A percentile compares a stretch with the other conserved stretches of the same genome.
Evolutionary conservation across 2,329 filamentous ascomycete genomes (phyloP).

Genomic region (Amauroascus niger): DNA sequence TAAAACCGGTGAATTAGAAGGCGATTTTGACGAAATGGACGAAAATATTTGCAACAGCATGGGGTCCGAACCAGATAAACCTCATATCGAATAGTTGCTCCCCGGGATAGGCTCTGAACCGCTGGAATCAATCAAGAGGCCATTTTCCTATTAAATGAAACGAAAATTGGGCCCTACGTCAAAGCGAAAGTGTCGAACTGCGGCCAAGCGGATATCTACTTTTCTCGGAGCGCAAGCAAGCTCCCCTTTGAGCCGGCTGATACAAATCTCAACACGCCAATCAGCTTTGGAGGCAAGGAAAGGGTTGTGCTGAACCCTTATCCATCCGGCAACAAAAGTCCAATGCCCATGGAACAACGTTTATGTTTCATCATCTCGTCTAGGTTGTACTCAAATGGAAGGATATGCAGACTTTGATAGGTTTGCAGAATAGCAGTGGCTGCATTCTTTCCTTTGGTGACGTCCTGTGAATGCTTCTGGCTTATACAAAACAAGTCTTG

Average conservation of each 20-base stretch:
- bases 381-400: background rate
- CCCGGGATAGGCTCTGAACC: conserved; percentile 1
- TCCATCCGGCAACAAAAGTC: background rate
- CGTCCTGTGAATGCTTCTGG: background rate
- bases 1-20: conserved; percentile 4
- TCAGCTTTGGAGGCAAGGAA: background rate
- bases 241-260: background rate
- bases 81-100: conserved; percentile 7
- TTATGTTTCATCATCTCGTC: conserved; percentile 7
- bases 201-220: background rate
- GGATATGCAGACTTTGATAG: background rate
- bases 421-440: background rate
- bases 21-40: background rate
- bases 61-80: background rate
- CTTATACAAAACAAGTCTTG: background rate
- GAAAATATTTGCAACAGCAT: background rate
- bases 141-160: conserved; percentile 3
- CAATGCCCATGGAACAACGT: background rate
- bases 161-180: background rate
- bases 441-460: background rate
- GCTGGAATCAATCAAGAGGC: background rate
- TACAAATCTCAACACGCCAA: background rate
- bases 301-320: background rate
- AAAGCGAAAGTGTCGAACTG: background rate
- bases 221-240: conserved; percentile 1